Evolutionary conservation across 495 filamentous ascomycete genomes (phyloP).

Genomic region (Pseudomonodictys pantanalensis): DNA sequence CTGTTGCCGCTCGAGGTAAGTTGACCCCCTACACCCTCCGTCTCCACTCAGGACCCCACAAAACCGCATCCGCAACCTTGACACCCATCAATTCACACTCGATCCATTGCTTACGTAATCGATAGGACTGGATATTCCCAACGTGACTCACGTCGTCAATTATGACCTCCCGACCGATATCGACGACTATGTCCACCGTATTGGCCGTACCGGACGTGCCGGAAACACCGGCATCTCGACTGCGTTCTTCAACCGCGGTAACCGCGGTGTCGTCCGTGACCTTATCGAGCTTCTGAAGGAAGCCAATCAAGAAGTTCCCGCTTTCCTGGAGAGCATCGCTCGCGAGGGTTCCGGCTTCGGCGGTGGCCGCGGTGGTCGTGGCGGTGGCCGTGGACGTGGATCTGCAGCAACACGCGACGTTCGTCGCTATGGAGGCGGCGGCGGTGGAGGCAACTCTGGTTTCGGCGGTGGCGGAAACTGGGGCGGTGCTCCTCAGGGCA

Average conservation of each 20-base stretch:
- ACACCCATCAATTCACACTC: too few species aligned
- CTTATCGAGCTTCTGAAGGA: slow-evolving; percentile 95
- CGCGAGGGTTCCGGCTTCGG: slow-evolving; percentile 78
- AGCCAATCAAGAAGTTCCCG: slow-evolving; percentile 92
- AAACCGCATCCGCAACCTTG: too few species aligned
- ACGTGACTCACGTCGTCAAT: slow-evolving; percentile 98
- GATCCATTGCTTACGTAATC: too few species aligned
- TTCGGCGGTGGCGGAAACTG: slow-evolving; percentile 48
- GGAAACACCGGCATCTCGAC: slow-evolving; percentile 98
- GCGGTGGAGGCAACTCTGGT: slow-evolving; percentile 49
- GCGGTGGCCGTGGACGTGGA: slow-evolving; percentile 68
- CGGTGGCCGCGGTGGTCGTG: slow-evolving; percentile 57
- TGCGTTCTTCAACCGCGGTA: slow-evolving; percentile 99
- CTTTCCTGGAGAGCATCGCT: slow-evolving; percentile 93
- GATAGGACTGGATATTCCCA: slow-evolving; percentile 82
- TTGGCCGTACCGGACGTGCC: slow-evolving; percentile 99
- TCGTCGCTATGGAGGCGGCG: slow-evolving; percentile 70
- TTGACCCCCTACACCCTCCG: slow-evolving; percentile 14
- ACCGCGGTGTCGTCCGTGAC: slow-evolving; percentile 94
- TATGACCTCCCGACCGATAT: slow-evolving; percentile 98
- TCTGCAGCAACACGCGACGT: slow-evolving; percentile 78
- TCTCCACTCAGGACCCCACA: too few species aligned
- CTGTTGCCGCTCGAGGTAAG: slow-evolving; percentile 82
- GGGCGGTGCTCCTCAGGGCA: slow-evolving; percentile 46
- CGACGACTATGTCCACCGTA: slow-evolving; percentile 98